These are phyloP conservation scores for Yamadazyma tumulicola DNA, from an alignment of 805 yeast genomes.

Conservation along the genomic window DNA sequence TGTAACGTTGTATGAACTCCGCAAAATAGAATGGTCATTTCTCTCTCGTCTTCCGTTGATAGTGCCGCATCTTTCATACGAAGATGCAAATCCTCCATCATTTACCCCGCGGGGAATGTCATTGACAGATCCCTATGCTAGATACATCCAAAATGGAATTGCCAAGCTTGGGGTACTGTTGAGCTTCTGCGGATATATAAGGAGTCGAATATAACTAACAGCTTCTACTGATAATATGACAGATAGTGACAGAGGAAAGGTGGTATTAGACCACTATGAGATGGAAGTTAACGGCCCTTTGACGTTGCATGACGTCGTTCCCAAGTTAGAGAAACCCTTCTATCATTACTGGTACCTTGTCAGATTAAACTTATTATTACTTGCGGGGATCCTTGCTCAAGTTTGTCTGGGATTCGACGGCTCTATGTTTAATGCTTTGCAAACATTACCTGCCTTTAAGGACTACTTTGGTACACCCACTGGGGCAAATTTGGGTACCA, in stretches of 20 bases:
- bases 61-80: too few relatives aligned
- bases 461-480: conserved; percentile 35
- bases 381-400: conserved; percentile 10
- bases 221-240: not conserved
- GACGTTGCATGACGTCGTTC: conserved; percentile 12
- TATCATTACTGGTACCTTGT: conserved; percentile 2
- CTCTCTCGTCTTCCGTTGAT: too few relatives aligned
- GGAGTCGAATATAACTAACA: too few relatives aligned
- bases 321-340: conserved; percentile 9
- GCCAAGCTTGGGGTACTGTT: too few relatives aligned
- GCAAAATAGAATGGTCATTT: too few relatives aligned
- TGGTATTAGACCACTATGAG: too few relatives aligned
- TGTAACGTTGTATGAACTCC: too few relatives aligned
- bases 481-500: conserved; percentile 37
- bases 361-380: conserved; percentile 9
- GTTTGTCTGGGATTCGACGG: conserved; percentile 30
- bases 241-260: conserved; percentile 1
- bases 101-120: too few relatives aligned
- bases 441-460: conserved; percentile 39
- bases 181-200: too few relatives aligned
- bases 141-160: too few relatives aligned
- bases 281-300: not conserved
- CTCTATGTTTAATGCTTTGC: conserved; percentile 47
- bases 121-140: too few relatives aligned
- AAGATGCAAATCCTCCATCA: too few relatives aligned